These are phyloP conservation scores for Colletotrichum sp. DNA, from an alignment of 2,329 filamentous ascomycete genomes.

Conservation along the genomic window DNA sequence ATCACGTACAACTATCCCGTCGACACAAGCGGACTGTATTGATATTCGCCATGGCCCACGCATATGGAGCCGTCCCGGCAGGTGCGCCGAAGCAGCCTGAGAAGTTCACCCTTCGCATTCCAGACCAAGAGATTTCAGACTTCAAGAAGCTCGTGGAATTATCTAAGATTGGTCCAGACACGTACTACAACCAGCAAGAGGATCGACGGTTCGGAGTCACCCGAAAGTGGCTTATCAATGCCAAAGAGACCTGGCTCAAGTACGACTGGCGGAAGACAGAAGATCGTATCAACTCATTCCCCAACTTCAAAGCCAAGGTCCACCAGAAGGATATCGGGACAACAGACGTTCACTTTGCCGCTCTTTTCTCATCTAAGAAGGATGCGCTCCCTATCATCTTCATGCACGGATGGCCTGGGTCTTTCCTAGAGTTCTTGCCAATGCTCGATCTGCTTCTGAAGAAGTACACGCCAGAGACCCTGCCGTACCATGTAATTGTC, in stretches of 20 bases:
- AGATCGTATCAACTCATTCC: conserved; percentile 49
- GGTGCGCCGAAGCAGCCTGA: neutral
- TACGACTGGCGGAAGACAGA: conserved; percentile 52
- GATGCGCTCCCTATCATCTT: conserved; percentile 56
- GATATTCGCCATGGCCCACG: neutral
- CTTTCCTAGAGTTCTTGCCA: conserved; percentile 60
- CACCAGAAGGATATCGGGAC: conserved; percentile 36
- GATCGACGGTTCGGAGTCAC: conserved; percentile 48
- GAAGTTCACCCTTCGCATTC: conserved; percentile 45
- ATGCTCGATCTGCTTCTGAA: conserved; percentile 49
- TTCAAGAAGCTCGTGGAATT: conserved; percentile 51
- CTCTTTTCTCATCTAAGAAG: conserved; percentile 54
- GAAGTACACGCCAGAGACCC: conserved; percentile 51
- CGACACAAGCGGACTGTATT: neutral
- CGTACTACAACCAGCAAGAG: conserved; percentile 51
- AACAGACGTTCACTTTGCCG: conserved; percentile 57
- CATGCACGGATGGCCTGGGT: conserved; percentile 62
- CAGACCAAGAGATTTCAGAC: conserved; percentile 47
- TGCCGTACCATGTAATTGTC: conserved; percentile 63
- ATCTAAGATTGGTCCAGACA: conserved; percentile 51
- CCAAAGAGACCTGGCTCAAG: conserved; percentile 46
- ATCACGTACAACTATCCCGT: neutral
- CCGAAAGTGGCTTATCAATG: conserved; percentile 48
- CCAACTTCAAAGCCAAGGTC: conserved; percentile 49
- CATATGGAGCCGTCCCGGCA: neutral